phyloP scores from a whole-genome alignment of 768 basidiomycete species.

The Pulveroboletus sp. region DNA sequence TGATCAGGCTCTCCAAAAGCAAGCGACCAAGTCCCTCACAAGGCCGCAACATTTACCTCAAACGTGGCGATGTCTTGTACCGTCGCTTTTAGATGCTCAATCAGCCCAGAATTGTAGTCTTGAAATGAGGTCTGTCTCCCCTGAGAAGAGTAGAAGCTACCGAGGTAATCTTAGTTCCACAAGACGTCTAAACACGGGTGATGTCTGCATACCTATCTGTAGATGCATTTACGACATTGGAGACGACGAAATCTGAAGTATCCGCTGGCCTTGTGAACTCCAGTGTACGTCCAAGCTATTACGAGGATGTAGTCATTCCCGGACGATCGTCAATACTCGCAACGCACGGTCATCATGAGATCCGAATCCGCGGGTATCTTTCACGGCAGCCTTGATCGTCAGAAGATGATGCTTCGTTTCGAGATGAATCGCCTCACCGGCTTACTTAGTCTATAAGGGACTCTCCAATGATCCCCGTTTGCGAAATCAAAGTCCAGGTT shows the following conservation, averaged over 20 bases:
- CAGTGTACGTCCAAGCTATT: constrained; percentile 45
- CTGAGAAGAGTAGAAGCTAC: constrained; percentile 83
- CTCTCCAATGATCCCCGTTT: constrained; percentile 34
- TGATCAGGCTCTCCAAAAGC: background rate
- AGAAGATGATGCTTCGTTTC: background rate
- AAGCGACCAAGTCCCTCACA: background rate
- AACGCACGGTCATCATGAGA: constrained; percentile 47
- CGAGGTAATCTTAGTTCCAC: constrained; percentile 5
- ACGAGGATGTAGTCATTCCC: constrained; percentile 4
- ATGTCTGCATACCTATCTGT: constrained; percentile 59
- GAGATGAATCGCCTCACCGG: constrained; percentile 37
- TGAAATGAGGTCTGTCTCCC: constrained; percentile 78
- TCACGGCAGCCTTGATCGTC: background rate
- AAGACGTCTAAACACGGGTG: background rate
- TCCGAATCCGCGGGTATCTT: constrained; percentile 58
- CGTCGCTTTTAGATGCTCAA: constrained; percentile 48
- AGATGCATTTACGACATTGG: constrained; percentile 61
- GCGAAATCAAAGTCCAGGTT: constrained; percentile 77
- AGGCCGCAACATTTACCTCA: constrained; percentile 44
- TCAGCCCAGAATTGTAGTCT: constrained; percentile 63
- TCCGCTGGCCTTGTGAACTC: constrained; percentile 40
- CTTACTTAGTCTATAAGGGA: constrained; percentile 64
- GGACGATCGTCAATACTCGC: background rate
- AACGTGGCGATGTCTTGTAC: constrained; percentile 57
- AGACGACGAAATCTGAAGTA: constrained; percentile 36